Base-by-base conservation (phyloP, 805 yeast genomes). In the Lachancea mirantina region DNA sequence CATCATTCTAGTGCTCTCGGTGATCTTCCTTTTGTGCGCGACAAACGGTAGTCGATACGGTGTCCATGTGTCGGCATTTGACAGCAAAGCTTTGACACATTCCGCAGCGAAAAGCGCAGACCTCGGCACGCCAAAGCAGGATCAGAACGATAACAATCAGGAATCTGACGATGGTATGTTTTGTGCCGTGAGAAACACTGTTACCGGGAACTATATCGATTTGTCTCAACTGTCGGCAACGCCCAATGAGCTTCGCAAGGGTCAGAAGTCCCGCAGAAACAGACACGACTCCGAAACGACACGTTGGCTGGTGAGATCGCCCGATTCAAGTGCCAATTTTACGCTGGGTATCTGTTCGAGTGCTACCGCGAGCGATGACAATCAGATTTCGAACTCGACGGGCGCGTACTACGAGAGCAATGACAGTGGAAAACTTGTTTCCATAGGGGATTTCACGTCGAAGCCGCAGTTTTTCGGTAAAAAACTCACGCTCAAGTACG, bases 261-360 rank as follows among this genome's bases (percentile, higher is more conserved):
- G 33, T 11, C 32, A 37, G n/a, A 27, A 29, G 7, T 14, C 26
- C n/a, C 33, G 27, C 6, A 28, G 18, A 6, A 25, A 19, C 13
- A 23, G 30, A 4, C 27, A 37, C 13, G 46, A 42, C 4, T 26
- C 43, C 14, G 28, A 38, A 14, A 49, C 40, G 35, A 45, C 49
- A 9, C 46, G 54, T 15, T 84, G 88, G 84, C 57, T 65, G 23
- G 76, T 88, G 3, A 70, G 68, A 39, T 94, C 94, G 1, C 70
- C 68, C 52, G 92, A 79, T 42, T 73, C 72, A 46, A 76, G 76
- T 17, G 64, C 61, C 29, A 87, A 87, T 57, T 87, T 79, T 60
- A 80, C 89, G 1, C 45, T 81, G 25, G 80, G 83, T n/a, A 62
- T 80, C 3, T 80, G 89, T 46, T 69, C 82, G 32, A 57, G 76